phyloP scores from a whole-genome alignment of 2,329 filamentous ascomycete genomes.

The Trichoderma guizhouense region DNA sequence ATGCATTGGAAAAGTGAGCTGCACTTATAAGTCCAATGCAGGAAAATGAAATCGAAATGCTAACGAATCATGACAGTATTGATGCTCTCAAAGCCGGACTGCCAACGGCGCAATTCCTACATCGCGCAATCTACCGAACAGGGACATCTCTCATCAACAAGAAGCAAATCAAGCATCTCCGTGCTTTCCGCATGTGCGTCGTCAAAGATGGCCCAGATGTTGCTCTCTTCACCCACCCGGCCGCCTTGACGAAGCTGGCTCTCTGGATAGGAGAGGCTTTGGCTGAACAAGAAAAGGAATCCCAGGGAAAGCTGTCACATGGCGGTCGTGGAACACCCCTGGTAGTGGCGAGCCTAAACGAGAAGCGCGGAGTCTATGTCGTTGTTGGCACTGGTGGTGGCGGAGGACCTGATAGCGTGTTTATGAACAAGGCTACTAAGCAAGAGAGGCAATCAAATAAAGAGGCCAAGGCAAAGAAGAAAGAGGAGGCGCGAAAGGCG shows the following conservation, averaged over 20 bases:
- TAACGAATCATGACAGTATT: slow-evolving; percentile 49
- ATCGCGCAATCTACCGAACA: slow-evolving; percentile 88
- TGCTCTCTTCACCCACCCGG: slow-evolving; percentile 85
- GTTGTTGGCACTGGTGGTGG: slow-evolving; percentile 91
- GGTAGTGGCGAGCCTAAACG: slow-evolving; percentile 86
- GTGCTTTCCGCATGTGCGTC: slow-evolving; percentile 90
- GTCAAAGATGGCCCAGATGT: slow-evolving; percentile 95
- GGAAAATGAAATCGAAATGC: not conserved
- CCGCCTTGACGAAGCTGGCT: slow-evolving; percentile 87
- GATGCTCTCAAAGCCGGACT: slow-evolving; percentile 73
- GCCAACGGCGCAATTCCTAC: slow-evolving; percentile 80
- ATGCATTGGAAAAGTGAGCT: slow-evolving; percentile 65
- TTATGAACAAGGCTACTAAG: slow-evolving; percentile 64
- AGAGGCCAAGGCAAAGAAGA: slow-evolving; percentile 60
- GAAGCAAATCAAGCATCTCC: slow-evolving; percentile 86
- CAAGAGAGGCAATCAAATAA: slow-evolving; percentile 61
- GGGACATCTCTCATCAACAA: slow-evolving; percentile 90
- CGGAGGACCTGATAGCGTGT: slow-evolving; percentile 67
- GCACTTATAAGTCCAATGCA: not conserved
- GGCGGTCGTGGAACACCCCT: slow-evolving; percentile 76
- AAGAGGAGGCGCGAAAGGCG: slow-evolving; percentile 54
- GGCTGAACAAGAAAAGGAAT: slow-evolving; percentile 79
- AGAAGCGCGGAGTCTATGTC: slow-evolving; percentile 81
- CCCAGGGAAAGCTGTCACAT: slow-evolving; percentile 63
- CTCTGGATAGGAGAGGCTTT: slow-evolving; percentile 94